Conservation (phyloP, 1,139 yeast genomes). For the Candida anutae region DNA sequence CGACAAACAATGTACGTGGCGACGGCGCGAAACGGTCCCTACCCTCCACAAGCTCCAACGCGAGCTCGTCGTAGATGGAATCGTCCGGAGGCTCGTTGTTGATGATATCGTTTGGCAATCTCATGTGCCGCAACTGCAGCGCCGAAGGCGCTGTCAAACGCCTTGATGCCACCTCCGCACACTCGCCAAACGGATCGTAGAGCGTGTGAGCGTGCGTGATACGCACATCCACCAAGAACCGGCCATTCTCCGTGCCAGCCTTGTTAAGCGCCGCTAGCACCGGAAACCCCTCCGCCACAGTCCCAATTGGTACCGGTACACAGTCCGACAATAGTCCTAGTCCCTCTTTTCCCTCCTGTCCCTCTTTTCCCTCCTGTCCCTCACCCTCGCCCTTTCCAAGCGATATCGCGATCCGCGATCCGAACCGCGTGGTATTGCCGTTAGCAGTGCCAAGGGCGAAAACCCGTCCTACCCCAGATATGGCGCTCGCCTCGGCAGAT, state of each 20-base stretch:
- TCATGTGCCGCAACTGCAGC: slow-evolving; percentile 8
- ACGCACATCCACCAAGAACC: slow-evolving; percentile 44
- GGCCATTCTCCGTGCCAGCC: slow-evolving; percentile 26
- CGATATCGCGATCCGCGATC: too few species aligned
- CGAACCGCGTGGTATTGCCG: too few species aligned
- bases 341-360: too few species aligned
- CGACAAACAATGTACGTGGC: slow-evolving; percentile 54
- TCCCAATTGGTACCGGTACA: slow-evolving; percentile 47
- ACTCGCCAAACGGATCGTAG: slow-evolving; percentile 44
- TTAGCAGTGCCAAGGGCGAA: too few species aligned
- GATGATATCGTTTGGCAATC: slow-evolving; percentile 5
- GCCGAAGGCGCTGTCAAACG: slow-evolving; percentile 2
- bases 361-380: too few species aligned
- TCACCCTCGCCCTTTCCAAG: too few species aligned
- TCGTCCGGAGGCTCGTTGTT: too few species aligned
- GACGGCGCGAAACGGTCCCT: slow-evolving; percentile 57
- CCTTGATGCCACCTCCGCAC: slow-evolving; percentile 1
- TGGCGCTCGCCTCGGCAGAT: too few species aligned
- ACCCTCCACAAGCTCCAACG: slow-evolving; percentile 60
- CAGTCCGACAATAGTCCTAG: too few species aligned
- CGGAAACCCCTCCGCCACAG: slow-evolving; percentile 44
- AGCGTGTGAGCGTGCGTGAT: slow-evolving; percentile 44
- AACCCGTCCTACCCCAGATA: too few species aligned
- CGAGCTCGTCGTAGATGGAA: slow-evolving; percentile 46
- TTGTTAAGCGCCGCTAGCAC: slow-evolving; percentile 37